Conservation (phyloP, 352 stramenopile species). For the Aphanomyces invadans region DNA sequence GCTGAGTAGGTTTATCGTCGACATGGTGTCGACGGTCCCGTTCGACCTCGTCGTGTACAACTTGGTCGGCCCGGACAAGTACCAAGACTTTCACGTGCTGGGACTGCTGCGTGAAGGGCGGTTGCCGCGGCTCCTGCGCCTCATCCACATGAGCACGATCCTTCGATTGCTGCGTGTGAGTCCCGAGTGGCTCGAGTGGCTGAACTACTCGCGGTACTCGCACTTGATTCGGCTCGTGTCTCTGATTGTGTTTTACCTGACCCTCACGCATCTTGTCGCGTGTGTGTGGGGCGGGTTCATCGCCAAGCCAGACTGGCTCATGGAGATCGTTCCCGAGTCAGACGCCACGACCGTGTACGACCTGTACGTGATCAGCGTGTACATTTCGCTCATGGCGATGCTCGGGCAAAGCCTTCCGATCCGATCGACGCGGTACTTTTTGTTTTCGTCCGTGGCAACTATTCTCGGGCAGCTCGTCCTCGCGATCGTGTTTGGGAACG, state of each 20-base stretch:
- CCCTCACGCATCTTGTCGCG: conserved; percentile 69
- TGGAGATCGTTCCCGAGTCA: conserved; percentile 26
- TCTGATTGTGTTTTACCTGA: conserved; percentile 51
- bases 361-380: conserved; percentile 53
- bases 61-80: conserved; percentile 40
- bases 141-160: conserved; percentile 51
- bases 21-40: conserved; percentile 59
- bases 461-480: conserved; percentile 66
- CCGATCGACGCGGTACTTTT: conserved; percentile 54
- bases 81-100: conserved; percentile 44
- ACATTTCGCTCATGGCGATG: conserved; percentile 62
- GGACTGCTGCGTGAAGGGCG: conserved; percentile 58
- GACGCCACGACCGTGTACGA: conserved; percentile 25
- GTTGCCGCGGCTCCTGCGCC: conserved; percentile 51
- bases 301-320: conserved; percentile 42
- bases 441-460: conserved; percentile 62
- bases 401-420: conserved; percentile 73
- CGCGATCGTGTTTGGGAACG: conserved; percentile 81
- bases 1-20: conserved; percentile 53
- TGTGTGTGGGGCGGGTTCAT: conserved; percentile 67
- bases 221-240: conserved; percentile 64
- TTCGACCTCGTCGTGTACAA: conserved; percentile 55
- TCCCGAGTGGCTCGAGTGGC: conserved; percentile 55
- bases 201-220: conserved; percentile 70
- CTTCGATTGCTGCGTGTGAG: conserved; percentile 68